A percentile compares a stretch with the other conserved stretches of the same genome.
Conservation (phyloP, 1,284 basidiomycete species). For the Trichosporon asahii region DNA sequence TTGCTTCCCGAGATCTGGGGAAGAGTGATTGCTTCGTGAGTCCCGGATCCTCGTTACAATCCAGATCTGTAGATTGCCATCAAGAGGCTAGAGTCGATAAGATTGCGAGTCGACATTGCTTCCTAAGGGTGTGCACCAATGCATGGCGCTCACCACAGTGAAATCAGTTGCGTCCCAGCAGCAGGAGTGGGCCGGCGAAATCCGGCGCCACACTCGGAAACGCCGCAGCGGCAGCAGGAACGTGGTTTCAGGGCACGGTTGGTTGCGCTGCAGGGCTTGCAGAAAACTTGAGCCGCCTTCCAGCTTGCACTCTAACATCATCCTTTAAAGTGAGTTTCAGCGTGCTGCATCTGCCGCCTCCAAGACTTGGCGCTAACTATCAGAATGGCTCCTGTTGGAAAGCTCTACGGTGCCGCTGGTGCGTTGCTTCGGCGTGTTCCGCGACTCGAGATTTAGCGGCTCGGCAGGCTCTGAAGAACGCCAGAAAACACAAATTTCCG, state of each 20-base stretch:
- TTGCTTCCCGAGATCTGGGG: neutral
- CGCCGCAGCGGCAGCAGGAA: neutral
- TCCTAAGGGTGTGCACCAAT: neutral
- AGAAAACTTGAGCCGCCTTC: slow-evolving; percentile 4
- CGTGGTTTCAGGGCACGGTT: neutral
- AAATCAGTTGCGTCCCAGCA: neutral
- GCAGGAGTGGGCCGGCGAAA: neutral
- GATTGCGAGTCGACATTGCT: neutral
- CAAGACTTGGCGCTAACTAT: neutral
- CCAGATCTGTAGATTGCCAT: too few relatives aligned
- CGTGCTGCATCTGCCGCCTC: neutral
- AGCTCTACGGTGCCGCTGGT: slow-evolving; percentile 43
- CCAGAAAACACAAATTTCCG: neutral
- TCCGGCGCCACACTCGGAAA: slow-evolving; percentile 1
- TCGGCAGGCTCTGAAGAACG: neutral
- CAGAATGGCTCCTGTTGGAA: slow-evolving; percentile 42
- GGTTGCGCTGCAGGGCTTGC: neutral
- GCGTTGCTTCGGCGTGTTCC: slow-evolving; percentile 16
- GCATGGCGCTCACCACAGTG: too few relatives aligned
- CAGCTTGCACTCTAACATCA: slow-evolving; percentile 7
- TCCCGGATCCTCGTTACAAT: too few relatives aligned
- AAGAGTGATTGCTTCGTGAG: too few relatives aligned
- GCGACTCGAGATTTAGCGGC: neutral
- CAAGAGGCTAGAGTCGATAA: neutral
- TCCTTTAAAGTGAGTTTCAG: slow-evolving; percentile 1